A percentile compares a stretch with the other conserved stretches of the same genome.
Evolutionary conservation across 495 filamentous ascomycete species (phyloP).

Genomic region (Aspergillus egyptiacus): DNA sequence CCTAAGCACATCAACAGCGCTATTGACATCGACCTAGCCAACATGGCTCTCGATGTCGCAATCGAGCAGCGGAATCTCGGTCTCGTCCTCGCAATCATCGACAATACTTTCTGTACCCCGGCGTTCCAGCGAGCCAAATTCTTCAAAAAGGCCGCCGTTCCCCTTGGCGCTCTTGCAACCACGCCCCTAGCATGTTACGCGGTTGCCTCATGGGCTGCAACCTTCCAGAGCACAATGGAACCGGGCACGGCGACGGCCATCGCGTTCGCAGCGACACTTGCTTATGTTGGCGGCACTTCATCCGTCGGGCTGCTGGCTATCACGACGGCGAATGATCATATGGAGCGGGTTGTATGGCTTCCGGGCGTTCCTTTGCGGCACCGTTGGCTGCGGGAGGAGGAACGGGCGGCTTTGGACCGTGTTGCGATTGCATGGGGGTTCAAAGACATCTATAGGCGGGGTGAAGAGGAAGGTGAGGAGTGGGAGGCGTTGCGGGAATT

Average conservation of each 20-base stretch:
- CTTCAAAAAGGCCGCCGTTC: slow-evolving; percentile 45
- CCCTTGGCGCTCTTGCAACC: slow-evolving; percentile 46
- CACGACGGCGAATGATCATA: slow-evolving; percentile 85
- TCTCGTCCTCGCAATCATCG: slow-evolving; percentile 72
- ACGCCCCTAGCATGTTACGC: slow-evolving; percentile 67
- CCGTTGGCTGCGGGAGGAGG: slow-evolving; percentile 90
- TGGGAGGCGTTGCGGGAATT: slow-evolving; percentile 83
- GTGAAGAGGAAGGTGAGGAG: slow-evolving; percentile 85
- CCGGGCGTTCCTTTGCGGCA: slow-evolving; percentile 70
- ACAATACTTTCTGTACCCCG: slow-evolving; percentile 65
- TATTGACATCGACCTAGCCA: slow-evolving; percentile 59
- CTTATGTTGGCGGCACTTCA: slow-evolving; percentile 72
- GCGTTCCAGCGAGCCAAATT: slow-evolving; percentile 67
- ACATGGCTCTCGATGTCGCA: slow-evolving; percentile 67
- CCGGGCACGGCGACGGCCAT: slow-evolving; percentile 63
- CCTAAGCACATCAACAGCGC: slow-evolving; percentile 65
- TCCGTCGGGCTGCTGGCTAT: slow-evolving; percentile 78
- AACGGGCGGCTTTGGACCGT: slow-evolving; percentile 81
- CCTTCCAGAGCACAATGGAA: slow-evolving; percentile 68
- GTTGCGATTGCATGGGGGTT: slow-evolving; percentile 89
- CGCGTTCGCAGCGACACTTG: slow-evolving; percentile 70
- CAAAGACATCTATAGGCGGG: slow-evolving; percentile 65
- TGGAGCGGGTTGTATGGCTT: slow-evolving; percentile 86
- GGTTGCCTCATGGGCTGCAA: slow-evolving; percentile 48
- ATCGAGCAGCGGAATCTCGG: slow-evolving; percentile 69